Conservation (phyloP, 176 grass and related monocot species). For the Eragrostis nindensis region DNA sequence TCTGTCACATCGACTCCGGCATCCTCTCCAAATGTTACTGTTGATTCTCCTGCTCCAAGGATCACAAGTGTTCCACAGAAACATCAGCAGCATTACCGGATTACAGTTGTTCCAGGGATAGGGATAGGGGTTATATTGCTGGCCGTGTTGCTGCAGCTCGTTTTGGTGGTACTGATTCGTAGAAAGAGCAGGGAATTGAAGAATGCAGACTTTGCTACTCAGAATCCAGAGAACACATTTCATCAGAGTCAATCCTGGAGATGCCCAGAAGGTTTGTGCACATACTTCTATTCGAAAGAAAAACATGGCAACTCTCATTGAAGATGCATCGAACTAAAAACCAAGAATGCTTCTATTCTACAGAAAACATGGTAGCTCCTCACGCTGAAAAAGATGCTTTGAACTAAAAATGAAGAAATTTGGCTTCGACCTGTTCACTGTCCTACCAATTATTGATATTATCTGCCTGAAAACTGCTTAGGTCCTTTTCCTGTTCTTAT, state of each 20-base stretch:
- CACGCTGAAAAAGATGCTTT: background rate
- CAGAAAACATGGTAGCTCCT: background rate
- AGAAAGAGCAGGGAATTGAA: slow-evolving; percentile 78
- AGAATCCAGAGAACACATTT: slow-evolving; percentile 63
- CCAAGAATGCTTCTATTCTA: no score
- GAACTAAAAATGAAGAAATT: background rate
- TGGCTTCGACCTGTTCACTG: background rate
- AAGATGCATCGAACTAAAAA: background rate
- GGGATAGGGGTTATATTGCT: slow-evolving; percentile 86
- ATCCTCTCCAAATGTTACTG: slow-evolving; percentile 61
- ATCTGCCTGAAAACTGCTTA: background rate
- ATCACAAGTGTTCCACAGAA: slow-evolving; percentile 44
- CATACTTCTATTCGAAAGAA: slow-evolving; percentile 17
- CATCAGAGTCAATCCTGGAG: slow-evolving; percentile 61
- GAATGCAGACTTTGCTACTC: slow-evolving; percentile 48
- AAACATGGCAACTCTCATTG: no score
- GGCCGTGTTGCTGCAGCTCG: slow-evolving; percentile 66
- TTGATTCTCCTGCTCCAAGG: slow-evolving; percentile 55
- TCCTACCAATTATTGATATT: background rate
- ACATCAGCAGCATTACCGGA: slow-evolving; percentile 51
- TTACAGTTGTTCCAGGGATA: slow-evolving; percentile 84
- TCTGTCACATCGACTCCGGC: slow-evolving; percentile 64
- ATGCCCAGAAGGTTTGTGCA: slow-evolving; percentile 73
- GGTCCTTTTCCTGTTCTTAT: background rate
- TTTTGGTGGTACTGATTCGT: slow-evolving; percentile 79